Conservation (phyloP, 2,329 filamentous ascomycete species). For the Hypomyces rosellus region DNA sequence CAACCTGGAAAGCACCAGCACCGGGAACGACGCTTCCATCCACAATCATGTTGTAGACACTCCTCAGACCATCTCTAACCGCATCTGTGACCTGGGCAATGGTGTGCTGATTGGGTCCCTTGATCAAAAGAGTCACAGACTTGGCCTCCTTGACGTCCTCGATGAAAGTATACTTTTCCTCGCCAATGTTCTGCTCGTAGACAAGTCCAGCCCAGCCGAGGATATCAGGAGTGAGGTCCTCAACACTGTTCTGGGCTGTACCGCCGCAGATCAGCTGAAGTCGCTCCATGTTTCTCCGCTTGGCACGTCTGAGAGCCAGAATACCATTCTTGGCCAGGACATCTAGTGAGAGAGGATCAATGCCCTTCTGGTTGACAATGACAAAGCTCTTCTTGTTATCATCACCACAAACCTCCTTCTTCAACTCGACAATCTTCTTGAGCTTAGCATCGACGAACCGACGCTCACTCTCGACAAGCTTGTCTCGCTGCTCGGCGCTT, state of each 20-base stretch:
- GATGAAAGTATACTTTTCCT: constrained; percentile 98
- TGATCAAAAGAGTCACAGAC: constrained; percentile 95
- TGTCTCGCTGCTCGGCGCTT: constrained; percentile 92
- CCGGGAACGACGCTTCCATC: constrained; percentile 93
- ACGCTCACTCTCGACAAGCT: constrained; percentile 95
- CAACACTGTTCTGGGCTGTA: constrained; percentile 88
- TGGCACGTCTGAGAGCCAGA: constrained; percentile 85
- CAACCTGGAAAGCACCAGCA: constrained; percentile 91
- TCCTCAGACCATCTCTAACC: constrained; percentile 87
- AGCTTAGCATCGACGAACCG: constrained; percentile 94
- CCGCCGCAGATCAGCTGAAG: constrained; percentile 93
- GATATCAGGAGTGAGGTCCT: constrained; percentile 79
- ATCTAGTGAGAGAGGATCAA: constrained; percentile 91
- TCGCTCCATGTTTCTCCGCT: constrained; percentile 98
- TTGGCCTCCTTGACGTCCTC: constrained; percentile 99
- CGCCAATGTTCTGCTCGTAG: constrained; percentile 93
- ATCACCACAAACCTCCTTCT: constrained; percentile 93
- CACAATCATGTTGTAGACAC: constrained; percentile 99
- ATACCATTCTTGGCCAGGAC: constrained; percentile 98
- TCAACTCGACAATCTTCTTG: constrained; percentile 94
- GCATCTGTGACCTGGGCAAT: constrained; percentile 96
- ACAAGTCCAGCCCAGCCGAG: constrained; percentile 95
- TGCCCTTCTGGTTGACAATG: constrained; percentile 98
- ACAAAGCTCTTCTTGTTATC: constrained; percentile 95
- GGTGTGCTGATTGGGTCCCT: constrained; percentile 94